Percentiles rank a stretch among this genome's conserved stretches.
phyloP scores from a whole-genome alignment of 2,329 filamentous ascomycete genomes.

The Cladosporium oxysporum region DNA sequence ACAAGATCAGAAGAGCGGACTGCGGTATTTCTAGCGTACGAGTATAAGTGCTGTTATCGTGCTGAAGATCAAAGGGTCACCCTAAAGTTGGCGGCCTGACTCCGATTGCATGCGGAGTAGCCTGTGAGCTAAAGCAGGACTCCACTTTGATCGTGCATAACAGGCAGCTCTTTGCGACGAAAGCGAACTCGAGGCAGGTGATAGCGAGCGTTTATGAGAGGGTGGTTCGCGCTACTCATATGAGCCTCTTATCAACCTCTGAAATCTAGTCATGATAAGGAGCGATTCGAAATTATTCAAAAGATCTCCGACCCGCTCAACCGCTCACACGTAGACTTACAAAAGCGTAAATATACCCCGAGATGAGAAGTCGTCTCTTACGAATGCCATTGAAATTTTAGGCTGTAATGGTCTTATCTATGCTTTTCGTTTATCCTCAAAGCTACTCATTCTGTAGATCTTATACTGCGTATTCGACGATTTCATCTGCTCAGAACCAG shows the following conservation, averaged over 20 bases:
- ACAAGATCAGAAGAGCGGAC: not conserved
- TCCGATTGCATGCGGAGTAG: not conserved
- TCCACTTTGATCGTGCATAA: not conserved
- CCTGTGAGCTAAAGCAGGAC: not conserved
- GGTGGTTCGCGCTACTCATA: not conserved
- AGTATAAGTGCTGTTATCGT: not conserved
- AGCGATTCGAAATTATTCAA: too few relatives aligned
- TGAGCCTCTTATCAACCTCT: not conserved
- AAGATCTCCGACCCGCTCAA: not conserved
- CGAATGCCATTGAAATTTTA: not conserved
- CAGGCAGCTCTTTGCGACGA: not conserved
- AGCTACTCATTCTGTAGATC: not conserved
- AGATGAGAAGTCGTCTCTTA: not conserved
- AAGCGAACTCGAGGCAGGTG: not conserved
- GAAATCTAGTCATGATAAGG: not conserved
- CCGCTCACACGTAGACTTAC: not conserved
- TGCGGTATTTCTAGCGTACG: not conserved
- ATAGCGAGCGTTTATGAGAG: not conserved
- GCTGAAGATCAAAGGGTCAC: not conserved
- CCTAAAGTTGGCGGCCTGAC: not conserved
- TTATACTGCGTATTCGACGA: not conserved
- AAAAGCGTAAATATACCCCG: not conserved
- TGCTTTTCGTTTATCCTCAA: not conserved
- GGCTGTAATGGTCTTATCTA: not conserved
- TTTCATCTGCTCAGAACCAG: too few relatives aligned